Evolutionary conservation across 441 rosid species (phyloP), one percentile per base, ranked within the genome.

Genomic region (Sinapis alba): DNA sequence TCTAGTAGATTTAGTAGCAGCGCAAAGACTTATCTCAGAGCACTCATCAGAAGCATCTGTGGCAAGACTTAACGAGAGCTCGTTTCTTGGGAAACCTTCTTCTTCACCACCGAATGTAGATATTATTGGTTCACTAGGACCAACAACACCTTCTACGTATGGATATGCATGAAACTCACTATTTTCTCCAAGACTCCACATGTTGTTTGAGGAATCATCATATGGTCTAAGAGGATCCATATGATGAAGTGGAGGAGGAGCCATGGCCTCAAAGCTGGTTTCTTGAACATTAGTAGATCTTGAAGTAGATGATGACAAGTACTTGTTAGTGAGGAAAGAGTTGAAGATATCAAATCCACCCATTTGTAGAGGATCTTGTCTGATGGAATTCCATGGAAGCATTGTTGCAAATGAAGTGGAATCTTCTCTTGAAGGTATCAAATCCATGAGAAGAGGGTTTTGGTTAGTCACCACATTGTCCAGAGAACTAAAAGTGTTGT

Each of bases 1-100:
- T 45, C 80, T 78, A 18, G 79, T 81, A 21, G 69, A 83, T 65
- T 72, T 83, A 36, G 79, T 71, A 79, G 85, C 78, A 71, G 30
- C 77, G 65, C 79, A 78, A 75, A 75, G 78, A 69, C 84, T 78
- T 43, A 83, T 83, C 75, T 84, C 88, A 0, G 91, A 89, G 82
- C 84, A 84, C 71, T 78, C 91, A 73, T 90, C 91, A 7, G 90
- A 68, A 50, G 80, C 75, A 71, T 79, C 80, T 0, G 96, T 85
- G 12, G 93, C 90, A 56, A 93, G 97, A 72, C 98, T 91, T 75
- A 95, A 62, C 2, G 97, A 90, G 21, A 86, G 88, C 78, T 89
- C 96, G 51, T 87, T 86, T 56, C 82, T 74, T 54, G 73, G 68
- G 38, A 80, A 70, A 75, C 76, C 76, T 4, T 56, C 65, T 43